Base-by-base conservation (phyloP, 2,329 filamentous ascomycete genomes). In the Cladosporium sp. region DNA sequence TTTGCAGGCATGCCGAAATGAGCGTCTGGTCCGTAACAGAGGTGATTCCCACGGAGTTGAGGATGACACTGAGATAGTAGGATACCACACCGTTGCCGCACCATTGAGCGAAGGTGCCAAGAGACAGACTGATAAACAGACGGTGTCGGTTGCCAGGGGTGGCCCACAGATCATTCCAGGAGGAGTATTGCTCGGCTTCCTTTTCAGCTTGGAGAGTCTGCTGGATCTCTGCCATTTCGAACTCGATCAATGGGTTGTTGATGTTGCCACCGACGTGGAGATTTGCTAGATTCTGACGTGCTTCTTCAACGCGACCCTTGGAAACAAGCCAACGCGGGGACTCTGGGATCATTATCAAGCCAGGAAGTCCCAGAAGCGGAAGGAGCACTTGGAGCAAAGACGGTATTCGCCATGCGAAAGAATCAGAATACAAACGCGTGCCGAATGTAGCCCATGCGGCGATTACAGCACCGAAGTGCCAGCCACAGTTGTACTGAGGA, bases 401-500 rank as follows among this genome's bases (percentile, higher is more conserved):
- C 11, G 56, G 56, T 13, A 59, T 51, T 27, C 56, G 40, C 58
- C 56, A 60, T 11, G 50, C 50, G 55, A 57, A 60, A 43, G 43
- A 52, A 18, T 47, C 52, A 5, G 20, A 24, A n/a, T 56, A 50
- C 39, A 45, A 37, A 52, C 44, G 54, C 8, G 57, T 59, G 18
- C 57, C 56, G 19, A 56, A 50, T 11, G 57, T 59, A 4, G 56
- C 36, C 38, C 57, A 51, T 6, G 57, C 57, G 9, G 58, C 56
- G 12, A 58, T 50, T 4, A 61, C 51, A 11, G 54, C 50, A 12
- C 56, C 56, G 12, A 50, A 18, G 22, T 54, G 53, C 52, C 12
- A 67, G 43, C 85, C 67, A 59, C 80, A 84, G 66, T 86, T 86
- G 69, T 86, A 86, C 52, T 43, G n/a, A 27, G 9, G n/a, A 8